phyloP scores from a whole-genome alignment of 2,329 filamentous ascomycete genomes.

The Blumeria graminis region DNA sequence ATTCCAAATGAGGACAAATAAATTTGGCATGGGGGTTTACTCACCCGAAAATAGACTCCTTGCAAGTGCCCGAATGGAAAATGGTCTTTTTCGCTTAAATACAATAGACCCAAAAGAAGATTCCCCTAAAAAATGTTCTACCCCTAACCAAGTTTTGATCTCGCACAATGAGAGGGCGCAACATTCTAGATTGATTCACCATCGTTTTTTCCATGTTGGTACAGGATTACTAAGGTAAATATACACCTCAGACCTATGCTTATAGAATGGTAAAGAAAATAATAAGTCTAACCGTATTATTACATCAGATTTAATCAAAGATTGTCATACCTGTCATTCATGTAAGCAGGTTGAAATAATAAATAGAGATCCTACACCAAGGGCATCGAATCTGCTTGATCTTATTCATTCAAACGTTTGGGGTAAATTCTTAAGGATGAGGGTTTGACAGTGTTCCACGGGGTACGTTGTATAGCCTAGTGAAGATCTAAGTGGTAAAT shows the following conservation, averaged over 20 bases:
- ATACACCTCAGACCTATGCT: background rate
- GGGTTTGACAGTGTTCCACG: too few species aligned
- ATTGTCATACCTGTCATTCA: background rate
- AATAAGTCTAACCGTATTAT: background rate
- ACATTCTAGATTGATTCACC: background rate
- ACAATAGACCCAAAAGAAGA: too few species aligned
- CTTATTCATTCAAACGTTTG: background rate
- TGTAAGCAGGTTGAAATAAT: background rate
- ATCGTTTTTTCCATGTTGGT: background rate
- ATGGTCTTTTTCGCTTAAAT: too few species aligned
- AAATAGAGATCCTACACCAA: background rate
- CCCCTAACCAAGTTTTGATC: background rate
- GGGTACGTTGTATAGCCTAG: too few species aligned
- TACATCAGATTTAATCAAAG: background rate
- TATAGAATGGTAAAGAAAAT: background rate
- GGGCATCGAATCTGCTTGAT: background rate
- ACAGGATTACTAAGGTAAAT: background rate
- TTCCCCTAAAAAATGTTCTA: too few species aligned
- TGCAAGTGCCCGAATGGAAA: background rate
- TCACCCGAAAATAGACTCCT: too few species aligned
- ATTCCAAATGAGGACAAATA: background rate
- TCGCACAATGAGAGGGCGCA: background rate
- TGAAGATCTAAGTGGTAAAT: too few species aligned
- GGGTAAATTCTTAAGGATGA: too few species aligned
- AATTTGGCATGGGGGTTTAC: background rate